Base-by-base conservation (phyloP, 2,329 filamentous ascomycete genomes). In the Herpotrichia juniperi region DNA sequence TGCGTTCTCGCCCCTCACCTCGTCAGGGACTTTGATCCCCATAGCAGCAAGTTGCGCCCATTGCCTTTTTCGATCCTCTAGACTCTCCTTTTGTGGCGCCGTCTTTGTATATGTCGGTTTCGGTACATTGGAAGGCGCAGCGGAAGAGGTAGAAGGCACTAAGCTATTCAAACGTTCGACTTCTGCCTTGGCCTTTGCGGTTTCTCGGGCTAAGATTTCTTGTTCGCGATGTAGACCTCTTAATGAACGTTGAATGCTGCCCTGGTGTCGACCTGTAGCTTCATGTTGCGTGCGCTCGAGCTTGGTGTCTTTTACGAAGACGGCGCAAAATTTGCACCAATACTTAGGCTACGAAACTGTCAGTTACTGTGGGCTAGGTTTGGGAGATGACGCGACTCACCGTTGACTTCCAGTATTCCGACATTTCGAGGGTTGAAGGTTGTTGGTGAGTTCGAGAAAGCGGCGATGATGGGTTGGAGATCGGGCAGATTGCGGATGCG, bases 331-430 rank as follows among this genome's bases (percentile, higher is more conserved):
- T 75, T 97, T 97, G 84, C 94, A 99, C 92, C 93, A 97, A 78
- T 96, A 96, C 72, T 89, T 93, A 5, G 93, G 93, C 73, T 87
- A 50, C 43, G 37, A 16, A 17, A 9, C 28, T 26, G 22, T 55
- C 25, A 54, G 49, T 31, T 11, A 48, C n/a, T 11, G 26, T 3
- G 42, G 2, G 11, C 10, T 30, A 43, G 19, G 10, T 25, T 0
- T 19, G 2, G 24, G 14, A 32, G n/a, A n/a, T n/a, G 22, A 37
- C 11, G 7, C 19, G 30, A 57, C 78, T 74, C 71, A 85, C 84
- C 28, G 93, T 96, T 17, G 93, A 97, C 74, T 97, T 97, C 94
- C 94, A 97, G 78, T 96, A 96, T 81, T 97, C 94, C 0, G 94
- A 88, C 94, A 99, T 97, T 35, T 16, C 51, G 25, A 25, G 16